Percentiles rank a stretch among this genome's conserved stretches.
Conservation (phyloP, 139 green algal genomes). For the Coccomyxa sp. region DNA sequence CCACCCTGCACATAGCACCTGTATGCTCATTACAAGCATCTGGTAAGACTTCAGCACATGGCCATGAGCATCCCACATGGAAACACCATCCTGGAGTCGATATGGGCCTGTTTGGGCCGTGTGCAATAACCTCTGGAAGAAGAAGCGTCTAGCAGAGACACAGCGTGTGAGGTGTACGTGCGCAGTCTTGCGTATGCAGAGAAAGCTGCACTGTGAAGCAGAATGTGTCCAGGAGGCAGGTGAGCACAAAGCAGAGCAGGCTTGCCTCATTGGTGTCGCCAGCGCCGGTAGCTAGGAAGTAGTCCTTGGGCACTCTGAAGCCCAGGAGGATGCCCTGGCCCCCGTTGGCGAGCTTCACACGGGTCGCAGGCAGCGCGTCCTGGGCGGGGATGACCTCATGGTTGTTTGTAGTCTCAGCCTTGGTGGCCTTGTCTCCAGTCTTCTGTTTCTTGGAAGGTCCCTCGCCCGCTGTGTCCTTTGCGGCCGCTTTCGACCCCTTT, state of each 20-base stretch:
- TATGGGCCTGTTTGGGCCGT: not conserved
- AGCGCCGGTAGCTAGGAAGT: not conserved
- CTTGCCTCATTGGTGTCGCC: conserved; percentile 1
- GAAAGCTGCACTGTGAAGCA: not conserved
- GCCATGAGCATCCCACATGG: not conserved
- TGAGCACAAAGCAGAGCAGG: not conserved
- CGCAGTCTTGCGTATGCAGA: not conserved
- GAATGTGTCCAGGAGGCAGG: not conserved
- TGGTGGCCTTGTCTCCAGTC: too few species aligned
- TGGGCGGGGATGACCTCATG: too few species aligned
- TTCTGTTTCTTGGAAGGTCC: too few species aligned
- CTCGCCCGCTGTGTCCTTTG: too few species aligned
- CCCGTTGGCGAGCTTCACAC: not conserved
- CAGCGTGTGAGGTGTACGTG: not conserved
- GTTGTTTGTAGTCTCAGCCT: too few species aligned
- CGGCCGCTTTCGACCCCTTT: too few species aligned
- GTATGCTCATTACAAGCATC: not conserved
- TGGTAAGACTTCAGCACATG: not conserved
- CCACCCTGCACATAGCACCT: not conserved
- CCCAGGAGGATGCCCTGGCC: not conserved
- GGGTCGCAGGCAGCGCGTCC: too few species aligned
- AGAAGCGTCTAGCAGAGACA: not conserved
- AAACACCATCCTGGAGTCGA: too few species aligned
- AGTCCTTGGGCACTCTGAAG: conserved; percentile 2
- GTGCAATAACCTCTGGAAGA: not conserved